A percentile compares a stretch with the other conserved stretches of the same genome.
phyloP scores from a whole-genome alignment of 495 filamentous ascomycete species.

The Tuber calosporum region DNA sequence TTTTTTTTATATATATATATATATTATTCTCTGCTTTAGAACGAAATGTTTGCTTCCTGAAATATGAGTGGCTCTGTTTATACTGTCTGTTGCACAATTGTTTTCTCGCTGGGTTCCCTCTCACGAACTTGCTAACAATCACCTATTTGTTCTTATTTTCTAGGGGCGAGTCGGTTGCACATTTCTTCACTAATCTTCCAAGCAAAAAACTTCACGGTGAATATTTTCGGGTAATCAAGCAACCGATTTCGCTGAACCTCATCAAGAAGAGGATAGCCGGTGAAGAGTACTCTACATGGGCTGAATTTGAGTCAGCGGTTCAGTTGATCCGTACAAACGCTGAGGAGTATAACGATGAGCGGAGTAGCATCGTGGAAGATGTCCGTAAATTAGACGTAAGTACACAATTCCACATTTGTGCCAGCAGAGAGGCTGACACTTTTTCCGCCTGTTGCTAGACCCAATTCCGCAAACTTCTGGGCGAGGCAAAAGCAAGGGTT shows the following conservation, averaged over 20 bases:
- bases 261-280: constrained; percentile 64
- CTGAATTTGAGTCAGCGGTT: constrained; percentile 68
- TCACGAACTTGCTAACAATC: constrained; percentile 24
- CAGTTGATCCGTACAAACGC: constrained; percentile 80
- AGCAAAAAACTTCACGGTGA: constrained; percentile 56
- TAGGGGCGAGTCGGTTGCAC: constrained; percentile 62
- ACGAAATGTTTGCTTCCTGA: neutral
- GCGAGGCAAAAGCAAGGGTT: constrained; percentile 56
- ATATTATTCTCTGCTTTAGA: constrained; percentile 7
- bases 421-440: constrained; percentile 42
- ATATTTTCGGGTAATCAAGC: constrained; percentile 64
- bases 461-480: constrained; percentile 58
- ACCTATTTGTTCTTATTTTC: constrained; percentile 18
- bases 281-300: constrained; percentile 63
- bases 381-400: constrained; percentile 69
- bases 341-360: constrained; percentile 80
- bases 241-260: constrained; percentile 67
- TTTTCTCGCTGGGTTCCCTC: neutral
- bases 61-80: constrained; percentile 5
- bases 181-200: constrained; percentile 63
- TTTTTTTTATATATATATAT: neutral
- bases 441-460: constrained; percentile 29
- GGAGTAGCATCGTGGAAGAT: constrained; percentile 64
- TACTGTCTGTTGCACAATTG: neutral
- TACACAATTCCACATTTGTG: constrained; percentile 5